These are phyloP conservation scores for Botrytis squamosa DNA, from an alignment of 2,329 filamentous ascomycete species.

Conservation along the genomic window DNA sequence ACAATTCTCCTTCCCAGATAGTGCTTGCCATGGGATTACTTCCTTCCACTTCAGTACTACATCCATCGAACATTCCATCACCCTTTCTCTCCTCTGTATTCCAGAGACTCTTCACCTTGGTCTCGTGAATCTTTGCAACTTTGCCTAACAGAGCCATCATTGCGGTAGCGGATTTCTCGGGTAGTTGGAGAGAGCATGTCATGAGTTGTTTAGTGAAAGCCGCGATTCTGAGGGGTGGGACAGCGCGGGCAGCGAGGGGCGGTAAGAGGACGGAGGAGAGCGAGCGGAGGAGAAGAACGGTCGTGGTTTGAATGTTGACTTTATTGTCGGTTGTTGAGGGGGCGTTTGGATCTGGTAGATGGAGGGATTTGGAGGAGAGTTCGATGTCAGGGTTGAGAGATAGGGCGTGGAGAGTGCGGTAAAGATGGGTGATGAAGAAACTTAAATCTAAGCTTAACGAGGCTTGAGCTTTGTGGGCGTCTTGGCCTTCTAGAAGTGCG, in stretches of 20 bases:
- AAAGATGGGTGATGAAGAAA: conserved; percentile 94
- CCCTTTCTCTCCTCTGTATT: conserved; percentile 91
- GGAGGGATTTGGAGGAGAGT: conserved; percentile 69
- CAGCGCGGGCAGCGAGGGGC: conserved; percentile 66
- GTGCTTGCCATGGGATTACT: conserved; percentile 90
- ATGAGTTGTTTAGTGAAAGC: conserved; percentile 92
- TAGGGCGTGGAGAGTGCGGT: conserved; percentile 76
- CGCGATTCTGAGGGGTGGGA: conserved; percentile 81
- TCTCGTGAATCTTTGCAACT: conserved; percentile 76
- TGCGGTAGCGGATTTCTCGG: conserved; percentile 84
- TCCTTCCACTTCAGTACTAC: conserved; percentile 71
- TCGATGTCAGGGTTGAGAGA: conserved; percentile 85
- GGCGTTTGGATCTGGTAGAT: conserved; percentile 64
- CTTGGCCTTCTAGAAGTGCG: conserved; percentile 91
- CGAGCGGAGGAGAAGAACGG: conserved; percentile 85
- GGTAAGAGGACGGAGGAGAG: conserved; percentile 80
- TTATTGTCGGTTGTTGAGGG: conserved; percentile 57
- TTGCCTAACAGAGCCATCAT: conserved; percentile 75
- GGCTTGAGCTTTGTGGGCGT: conserved; percentile 79
- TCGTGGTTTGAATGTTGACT: conserved; percentile 93
- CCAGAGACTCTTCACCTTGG: conserved; percentile 84
- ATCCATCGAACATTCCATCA: conserved; percentile 79
- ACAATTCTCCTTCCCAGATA: conserved; percentile 88
- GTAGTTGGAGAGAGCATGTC: conserved; percentile 76
- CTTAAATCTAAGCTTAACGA: conserved; percentile 85